Evolutionary conservation across 768 basidiomycete species (phyloP).

Genomic region (Boletus patriciae): DNA sequence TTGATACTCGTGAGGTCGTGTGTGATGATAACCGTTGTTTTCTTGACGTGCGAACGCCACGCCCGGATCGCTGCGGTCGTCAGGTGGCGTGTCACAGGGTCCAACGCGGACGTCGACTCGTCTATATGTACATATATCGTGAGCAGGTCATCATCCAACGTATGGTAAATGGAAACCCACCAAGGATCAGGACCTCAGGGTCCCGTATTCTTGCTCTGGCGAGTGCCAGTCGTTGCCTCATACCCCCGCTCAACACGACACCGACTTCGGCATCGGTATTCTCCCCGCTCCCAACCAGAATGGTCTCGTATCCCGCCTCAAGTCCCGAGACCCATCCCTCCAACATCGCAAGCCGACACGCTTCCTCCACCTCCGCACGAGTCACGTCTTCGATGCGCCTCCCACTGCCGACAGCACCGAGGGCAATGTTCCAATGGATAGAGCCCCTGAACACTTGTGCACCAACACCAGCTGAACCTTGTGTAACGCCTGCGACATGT

Average conservation of each 20-base stretch:
- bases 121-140: conserved; percentile 40
- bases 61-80: conserved; percentile 72
- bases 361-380: conserved; percentile 70
- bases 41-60: conserved; percentile 61
- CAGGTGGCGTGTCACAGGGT: conserved; percentile 81
- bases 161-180: conserved; percentile 45
- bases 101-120: conserved; percentile 81
- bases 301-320: conserved; percentile 87
- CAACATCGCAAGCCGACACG: conserved; percentile 81
- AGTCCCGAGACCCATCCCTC: conserved; percentile 84
- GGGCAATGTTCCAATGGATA: conserved; percentile 83
- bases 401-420: conserved; percentile 59
- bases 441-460: conserved; percentile 66
- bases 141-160: not conserved
- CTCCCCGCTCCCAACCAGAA: conserved; percentile 49
- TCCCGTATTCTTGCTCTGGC: conserved; percentile 84
- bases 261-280: conserved; percentile 48
- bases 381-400: conserved; percentile 51
- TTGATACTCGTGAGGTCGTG: conserved; percentile 89
- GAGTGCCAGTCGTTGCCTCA: conserved; percentile 86
- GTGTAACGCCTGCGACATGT: conserved; percentile 75
- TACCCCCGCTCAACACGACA: conserved; percentile 83
- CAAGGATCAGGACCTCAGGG: conserved; percentile 87
- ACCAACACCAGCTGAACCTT: conserved; percentile 57
- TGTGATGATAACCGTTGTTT: conserved; percentile 66